Evolutionary conservation across 2,329 filamentous ascomycete genomes (phyloP).

Genomic region (Sarocladium brachiariae): DNA sequence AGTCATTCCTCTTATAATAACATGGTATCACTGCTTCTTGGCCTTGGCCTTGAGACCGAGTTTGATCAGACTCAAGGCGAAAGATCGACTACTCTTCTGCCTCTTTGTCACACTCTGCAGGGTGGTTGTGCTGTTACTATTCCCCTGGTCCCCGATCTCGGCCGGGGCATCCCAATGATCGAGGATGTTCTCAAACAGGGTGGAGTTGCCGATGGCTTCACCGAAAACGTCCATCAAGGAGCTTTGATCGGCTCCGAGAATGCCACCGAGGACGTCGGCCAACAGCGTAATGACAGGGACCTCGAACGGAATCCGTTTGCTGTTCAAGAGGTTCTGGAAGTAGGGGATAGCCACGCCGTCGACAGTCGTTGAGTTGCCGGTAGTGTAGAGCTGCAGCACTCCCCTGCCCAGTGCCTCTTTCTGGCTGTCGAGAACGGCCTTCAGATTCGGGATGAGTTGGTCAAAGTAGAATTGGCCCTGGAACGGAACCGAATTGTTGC

Average conservation of each 20-base stretch:
- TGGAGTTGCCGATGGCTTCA: slow-evolving; percentile 32
- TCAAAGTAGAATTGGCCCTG: slow-evolving; percentile 35
- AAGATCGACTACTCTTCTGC: neutral
- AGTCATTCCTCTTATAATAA: too few relatives aligned
- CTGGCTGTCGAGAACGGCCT: slow-evolving; percentile 31
- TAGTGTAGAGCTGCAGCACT: slow-evolving; percentile 32
- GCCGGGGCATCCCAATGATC: slow-evolving; percentile 24
- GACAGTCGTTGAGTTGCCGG: slow-evolving; percentile 33
- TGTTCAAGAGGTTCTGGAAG: slow-evolving; percentile 36
- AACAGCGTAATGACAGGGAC: slow-evolving; percentile 32
- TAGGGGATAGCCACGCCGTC: slow-evolving; percentile 37
- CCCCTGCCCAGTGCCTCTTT: slow-evolving; percentile 28
- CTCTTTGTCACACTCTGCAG: neutral
- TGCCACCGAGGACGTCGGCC: slow-evolving; percentile 29
- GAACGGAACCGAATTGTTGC: slow-evolving; percentile 35
- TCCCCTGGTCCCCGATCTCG: neutral
- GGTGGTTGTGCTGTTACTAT: neutral
- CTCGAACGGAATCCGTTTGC: slow-evolving; percentile 26
- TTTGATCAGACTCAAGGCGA: neutral
- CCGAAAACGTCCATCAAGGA: slow-evolving; percentile 28
- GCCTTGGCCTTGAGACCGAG: neutral
- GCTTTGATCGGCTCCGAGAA: slow-evolving; percentile 22
- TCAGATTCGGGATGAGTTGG: slow-evolving; percentile 33
- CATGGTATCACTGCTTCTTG: neutral
- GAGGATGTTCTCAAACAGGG: slow-evolving; percentile 29